These are phyloP conservation scores for Kodamaea fungicola DNA, from an alignment of 1,139 yeast genomes.

Conservation along the genomic window DNA sequence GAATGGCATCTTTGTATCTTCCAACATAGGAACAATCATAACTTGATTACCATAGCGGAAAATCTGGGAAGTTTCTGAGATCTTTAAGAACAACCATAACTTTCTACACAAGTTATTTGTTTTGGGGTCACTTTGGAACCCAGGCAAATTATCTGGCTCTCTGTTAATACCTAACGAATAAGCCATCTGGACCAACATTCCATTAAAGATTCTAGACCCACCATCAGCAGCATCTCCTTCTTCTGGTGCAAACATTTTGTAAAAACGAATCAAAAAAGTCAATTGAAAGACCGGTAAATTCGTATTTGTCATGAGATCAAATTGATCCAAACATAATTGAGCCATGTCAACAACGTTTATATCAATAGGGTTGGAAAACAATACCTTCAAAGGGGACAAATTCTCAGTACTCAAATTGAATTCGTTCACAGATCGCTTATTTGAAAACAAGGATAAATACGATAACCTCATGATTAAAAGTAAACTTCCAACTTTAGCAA, in stretches of 20 bases:
- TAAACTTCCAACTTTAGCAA: conserved; percentile 43
- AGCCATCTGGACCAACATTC: conserved; percentile 41
- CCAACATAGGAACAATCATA: conserved; percentile 23
- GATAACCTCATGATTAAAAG: conserved; percentile 41
- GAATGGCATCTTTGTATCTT: conserved; percentile 27
- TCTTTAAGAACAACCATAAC: conserved; percentile 29
- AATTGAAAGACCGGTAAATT: conserved; percentile 51
- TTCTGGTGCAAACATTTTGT: conserved; percentile 46
- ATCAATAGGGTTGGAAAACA: conserved; percentile 47
- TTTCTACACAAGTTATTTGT: conserved; percentile 32
- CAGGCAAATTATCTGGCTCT: conserved; percentile 32
- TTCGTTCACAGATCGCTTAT: conserved; percentile 27
- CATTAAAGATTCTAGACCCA: conserved; percentile 35
- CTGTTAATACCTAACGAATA: conserved; percentile 45
- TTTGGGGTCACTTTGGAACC: conserved; percentile 19
- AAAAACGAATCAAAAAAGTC: conserved; percentile 33
- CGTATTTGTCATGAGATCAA: conserved; percentile 45
- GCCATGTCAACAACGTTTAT: conserved; percentile 45
- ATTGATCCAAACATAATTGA: conserved; percentile 50
- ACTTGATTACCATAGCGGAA: conserved; percentile 40
- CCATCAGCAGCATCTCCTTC: conserved; percentile 50
- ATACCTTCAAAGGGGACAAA: conserved; percentile 30
- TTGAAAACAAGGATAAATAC: conserved; percentile 32
- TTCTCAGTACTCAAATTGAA: conserved; percentile 21
- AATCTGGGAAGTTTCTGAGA: conserved; percentile 36